Evolutionary conservation across 768 basidiomycete species (phyloP).

Genomic region (Tephrocybe sp.): DNA sequence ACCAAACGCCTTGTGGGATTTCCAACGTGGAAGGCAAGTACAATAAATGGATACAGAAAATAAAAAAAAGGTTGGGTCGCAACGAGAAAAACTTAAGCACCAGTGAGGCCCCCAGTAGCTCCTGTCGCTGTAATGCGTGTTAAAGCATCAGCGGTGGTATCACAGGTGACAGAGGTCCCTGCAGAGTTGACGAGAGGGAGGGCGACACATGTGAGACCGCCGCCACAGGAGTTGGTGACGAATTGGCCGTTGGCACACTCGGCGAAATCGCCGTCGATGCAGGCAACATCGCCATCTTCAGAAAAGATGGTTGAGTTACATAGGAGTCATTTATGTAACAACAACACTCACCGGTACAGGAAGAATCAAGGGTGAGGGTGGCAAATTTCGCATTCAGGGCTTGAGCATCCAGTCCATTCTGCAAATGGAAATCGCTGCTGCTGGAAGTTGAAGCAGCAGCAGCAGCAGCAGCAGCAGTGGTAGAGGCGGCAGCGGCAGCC

Average conservation of each 20-base stretch:
- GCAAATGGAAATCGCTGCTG: conserved; percentile 22
- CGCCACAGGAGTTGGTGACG: conserved; percentile 33
- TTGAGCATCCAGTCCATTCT: conserved; percentile 37
- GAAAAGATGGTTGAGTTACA: conserved; percentile 20
- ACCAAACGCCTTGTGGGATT: conserved; percentile 12
- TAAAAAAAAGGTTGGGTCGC: neutral
- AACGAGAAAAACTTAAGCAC: conserved; percentile 15
- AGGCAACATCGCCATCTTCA: conserved; percentile 40
- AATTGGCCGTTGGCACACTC: conserved; percentile 53
- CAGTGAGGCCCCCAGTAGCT: conserved; percentile 40
- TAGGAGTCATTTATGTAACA: neutral
- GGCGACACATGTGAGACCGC: conserved; percentile 39
- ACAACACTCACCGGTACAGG: conserved; percentile 26
- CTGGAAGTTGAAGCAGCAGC: conserved; percentile 14
- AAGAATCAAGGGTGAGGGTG: conserved; percentile 30
- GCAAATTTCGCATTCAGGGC: conserved; percentile 39
- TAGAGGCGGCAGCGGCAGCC: conserved; percentile 8
- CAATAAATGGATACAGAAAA: conserved; percentile 10
- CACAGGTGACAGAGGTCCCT: conserved; percentile 53
- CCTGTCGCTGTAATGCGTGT: conserved; percentile 41
- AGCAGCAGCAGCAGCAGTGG: conserved; percentile 17
- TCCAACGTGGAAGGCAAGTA: neutral
- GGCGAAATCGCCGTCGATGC: conserved; percentile 43
- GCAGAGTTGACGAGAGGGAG: conserved; percentile 52
- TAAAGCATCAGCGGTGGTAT: conserved; percentile 40